phyloP scores from a whole-genome alignment of 2,329 filamentous ascomycete genomes.

The Phaeosphaeriaceae sp. region DNA sequence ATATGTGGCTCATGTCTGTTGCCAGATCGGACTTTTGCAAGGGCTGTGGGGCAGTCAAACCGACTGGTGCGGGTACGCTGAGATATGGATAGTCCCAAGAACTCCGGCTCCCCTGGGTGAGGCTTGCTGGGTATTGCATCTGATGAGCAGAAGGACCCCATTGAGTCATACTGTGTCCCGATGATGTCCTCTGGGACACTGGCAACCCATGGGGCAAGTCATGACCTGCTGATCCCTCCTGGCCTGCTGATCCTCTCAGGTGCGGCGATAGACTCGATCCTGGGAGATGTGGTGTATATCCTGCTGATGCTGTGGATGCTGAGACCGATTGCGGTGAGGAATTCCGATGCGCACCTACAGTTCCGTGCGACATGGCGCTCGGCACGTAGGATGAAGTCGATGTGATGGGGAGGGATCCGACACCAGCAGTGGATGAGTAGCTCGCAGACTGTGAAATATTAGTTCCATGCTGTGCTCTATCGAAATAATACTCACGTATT shows the following conservation, averaged over 20 bases:
- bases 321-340: conserved; percentile 57
- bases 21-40: conserved; percentile 42
- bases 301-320: conserved; percentile 52
- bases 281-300: conserved; percentile 53
- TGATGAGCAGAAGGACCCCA: conserved; percentile 41
- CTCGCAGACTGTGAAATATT: conserved; percentile 65
- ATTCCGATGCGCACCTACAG: conserved; percentile 56
- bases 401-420: conserved; percentile 51
- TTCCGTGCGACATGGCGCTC: conserved; percentile 56
- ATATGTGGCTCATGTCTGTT: conserved; percentile 37
- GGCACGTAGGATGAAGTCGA: conserved; percentile 43
- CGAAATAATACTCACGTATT: conserved; percentile 72
- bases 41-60: conserved; percentile 37
- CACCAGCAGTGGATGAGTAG: conserved; percentile 69
- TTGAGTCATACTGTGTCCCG: conserved; percentile 45
- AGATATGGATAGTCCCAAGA: conserved; percentile 49
- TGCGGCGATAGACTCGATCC: conserved; percentile 56
- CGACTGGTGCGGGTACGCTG: conserved; percentile 31
- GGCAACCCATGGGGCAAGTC: conserved; percentile 42
- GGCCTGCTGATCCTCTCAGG: conserved; percentile 48
- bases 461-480: conserved; percentile 39
- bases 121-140: conserved; percentile 41
- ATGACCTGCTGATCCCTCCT: conserved; percentile 47
- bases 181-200: conserved; percentile 42
- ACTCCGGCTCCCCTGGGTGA: conserved; percentile 38